A percentile compares a stretch with the other conserved stretches of the same genome.
phyloP scores from a whole-genome alignment of 2,329 filamentous ascomycete species.

The Aspergillus sp. region DNA sequence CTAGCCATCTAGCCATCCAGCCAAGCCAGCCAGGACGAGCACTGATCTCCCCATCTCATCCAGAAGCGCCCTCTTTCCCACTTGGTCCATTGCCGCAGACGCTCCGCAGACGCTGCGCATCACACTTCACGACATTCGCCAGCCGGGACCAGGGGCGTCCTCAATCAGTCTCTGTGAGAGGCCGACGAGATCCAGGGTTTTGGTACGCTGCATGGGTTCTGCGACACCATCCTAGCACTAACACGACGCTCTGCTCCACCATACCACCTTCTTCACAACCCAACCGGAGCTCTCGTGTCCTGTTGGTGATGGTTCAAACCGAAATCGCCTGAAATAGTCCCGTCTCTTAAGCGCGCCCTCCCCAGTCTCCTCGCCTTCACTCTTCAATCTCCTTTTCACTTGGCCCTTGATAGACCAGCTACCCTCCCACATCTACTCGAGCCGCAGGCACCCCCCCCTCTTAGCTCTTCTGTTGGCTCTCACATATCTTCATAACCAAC shows the following conservation, averaged over 20 bases:
- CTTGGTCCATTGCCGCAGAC: constrained; percentile 15
- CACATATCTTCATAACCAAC: constrained; percentile 17
- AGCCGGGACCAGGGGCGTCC: constrained; percentile 21
- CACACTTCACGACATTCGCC: constrained; percentile 20
- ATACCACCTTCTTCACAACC: constrained; percentile 16
- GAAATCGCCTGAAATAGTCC: constrained; percentile 8
- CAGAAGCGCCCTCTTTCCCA: constrained; percentile 4
- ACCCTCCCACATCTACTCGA: not conserved
- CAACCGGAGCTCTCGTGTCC: constrained; percentile 20
- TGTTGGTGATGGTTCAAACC: constrained; percentile 20
- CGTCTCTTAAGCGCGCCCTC: constrained; percentile 7
- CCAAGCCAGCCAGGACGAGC: not conserved
- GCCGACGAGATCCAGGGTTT: constrained; percentile 20
- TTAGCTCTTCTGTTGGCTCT: not conserved
- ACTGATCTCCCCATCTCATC: not conserved
- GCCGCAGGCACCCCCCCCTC: not conserved
- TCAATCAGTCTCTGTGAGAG: constrained; percentile 19
- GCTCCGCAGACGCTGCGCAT: constrained; percentile 17
- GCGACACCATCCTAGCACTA: constrained; percentile 22
- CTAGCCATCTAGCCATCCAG: too few relatives aligned
- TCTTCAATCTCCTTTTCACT: not conserved
- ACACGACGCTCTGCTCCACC: constrained; percentile 6
- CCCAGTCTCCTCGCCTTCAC: not conserved
- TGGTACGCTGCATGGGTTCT: constrained; percentile 27
- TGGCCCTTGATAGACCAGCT: not conserved